Evolutionary conservation across 176 grass and related monocot species (phyloP).

Genomic region (Otatea glauca): DNA sequence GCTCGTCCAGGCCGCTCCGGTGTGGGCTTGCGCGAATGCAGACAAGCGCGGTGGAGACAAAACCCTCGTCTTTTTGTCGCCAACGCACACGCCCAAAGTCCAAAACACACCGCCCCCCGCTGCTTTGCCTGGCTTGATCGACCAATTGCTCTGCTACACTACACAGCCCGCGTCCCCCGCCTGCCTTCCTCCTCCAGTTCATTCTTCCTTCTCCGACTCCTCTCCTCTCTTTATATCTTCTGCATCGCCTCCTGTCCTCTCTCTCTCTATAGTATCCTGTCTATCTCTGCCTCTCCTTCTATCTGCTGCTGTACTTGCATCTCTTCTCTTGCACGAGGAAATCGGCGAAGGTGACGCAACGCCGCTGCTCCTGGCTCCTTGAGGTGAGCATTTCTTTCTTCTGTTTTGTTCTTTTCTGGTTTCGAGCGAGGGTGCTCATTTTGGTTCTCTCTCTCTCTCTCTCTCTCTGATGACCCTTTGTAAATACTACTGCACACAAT

Average conservation of each 20-base stretch:
- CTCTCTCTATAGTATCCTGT: neutral
- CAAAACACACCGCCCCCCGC: neutral
- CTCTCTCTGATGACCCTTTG: neutral
- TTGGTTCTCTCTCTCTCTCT: neutral
- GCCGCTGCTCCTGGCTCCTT: neutral
- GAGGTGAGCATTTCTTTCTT: slow-evolving; percentile 41
- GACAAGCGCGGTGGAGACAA: slow-evolving; percentile 61
- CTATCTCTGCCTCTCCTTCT: too few relatives aligned
- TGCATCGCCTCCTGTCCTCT: neutral
- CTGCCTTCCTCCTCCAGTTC: neutral
- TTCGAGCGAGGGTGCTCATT: neutral
- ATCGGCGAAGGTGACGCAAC: neutral
- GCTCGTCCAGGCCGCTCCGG: neutral
- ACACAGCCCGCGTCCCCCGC: neutral
- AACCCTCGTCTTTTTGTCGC: slow-evolving; percentile 56
- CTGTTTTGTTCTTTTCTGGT: slow-evolving; percentile 15
- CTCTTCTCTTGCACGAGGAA: neutral
- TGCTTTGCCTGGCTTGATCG: neutral
- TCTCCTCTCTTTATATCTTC: slow-evolving; percentile 19
- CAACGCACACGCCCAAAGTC: slow-evolving; percentile 21
- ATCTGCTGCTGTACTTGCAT: neutral
- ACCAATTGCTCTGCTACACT: neutral
- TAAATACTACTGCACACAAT: neutral
- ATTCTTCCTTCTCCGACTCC: neutral
- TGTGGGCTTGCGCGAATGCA: slow-evolving; percentile 18